phyloP scores from a whole-genome alignment of 1,139 yeast species.

The Wickerhamomyces sp. region DNA sequence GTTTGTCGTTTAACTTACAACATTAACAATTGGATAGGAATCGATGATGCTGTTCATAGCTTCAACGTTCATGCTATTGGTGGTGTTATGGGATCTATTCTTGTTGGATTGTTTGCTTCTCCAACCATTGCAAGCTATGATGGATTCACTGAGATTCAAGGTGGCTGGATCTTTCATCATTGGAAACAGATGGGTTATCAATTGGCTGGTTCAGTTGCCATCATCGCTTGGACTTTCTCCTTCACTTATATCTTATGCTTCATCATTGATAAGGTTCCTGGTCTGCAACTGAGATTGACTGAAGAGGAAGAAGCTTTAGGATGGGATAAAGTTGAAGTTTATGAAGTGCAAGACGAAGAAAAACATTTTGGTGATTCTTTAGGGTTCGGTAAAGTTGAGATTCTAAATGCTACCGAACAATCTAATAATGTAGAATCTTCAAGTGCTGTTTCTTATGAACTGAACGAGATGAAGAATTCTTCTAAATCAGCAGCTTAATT shows the following conservation, averaged over 20 bases:
- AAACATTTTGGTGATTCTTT: neutral
- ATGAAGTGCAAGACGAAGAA: conserved; percentile 20
- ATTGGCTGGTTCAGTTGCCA: conserved; percentile 38
- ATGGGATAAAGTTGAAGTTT: conserved; percentile 38
- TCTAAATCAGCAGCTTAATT: neutral
- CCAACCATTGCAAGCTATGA: conserved; percentile 42
- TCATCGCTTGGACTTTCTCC: conserved; percentile 36
- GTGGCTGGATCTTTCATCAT: conserved; percentile 48
- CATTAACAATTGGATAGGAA: conserved; percentile 36
- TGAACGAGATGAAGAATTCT: neutral
- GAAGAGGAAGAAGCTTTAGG: conserved; percentile 45
- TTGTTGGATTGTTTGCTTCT: conserved; percentile 42
- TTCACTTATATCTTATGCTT: conserved; percentile 37
- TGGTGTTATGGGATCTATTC: conserved; percentile 39
- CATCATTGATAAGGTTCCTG: conserved; percentile 41
- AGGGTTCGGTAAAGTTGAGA: conserved; percentile 1
- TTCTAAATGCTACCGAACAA: neutral
- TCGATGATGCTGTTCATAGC: conserved; percentile 44
- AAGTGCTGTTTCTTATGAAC: neutral
- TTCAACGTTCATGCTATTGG: conserved; percentile 46
- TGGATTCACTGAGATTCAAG: conserved; percentile 39
- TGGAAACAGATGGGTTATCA: conserved; percentile 47
- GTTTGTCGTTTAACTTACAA: conserved; percentile 35
- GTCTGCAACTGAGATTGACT: conserved; percentile 35
- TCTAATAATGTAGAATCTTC: neutral